Evolutionary conservation across 2,329 filamentous ascomycete genomes (phyloP), one percentile per base, ranked within the genome.

Genomic region (Knufia fluminis): DNA sequence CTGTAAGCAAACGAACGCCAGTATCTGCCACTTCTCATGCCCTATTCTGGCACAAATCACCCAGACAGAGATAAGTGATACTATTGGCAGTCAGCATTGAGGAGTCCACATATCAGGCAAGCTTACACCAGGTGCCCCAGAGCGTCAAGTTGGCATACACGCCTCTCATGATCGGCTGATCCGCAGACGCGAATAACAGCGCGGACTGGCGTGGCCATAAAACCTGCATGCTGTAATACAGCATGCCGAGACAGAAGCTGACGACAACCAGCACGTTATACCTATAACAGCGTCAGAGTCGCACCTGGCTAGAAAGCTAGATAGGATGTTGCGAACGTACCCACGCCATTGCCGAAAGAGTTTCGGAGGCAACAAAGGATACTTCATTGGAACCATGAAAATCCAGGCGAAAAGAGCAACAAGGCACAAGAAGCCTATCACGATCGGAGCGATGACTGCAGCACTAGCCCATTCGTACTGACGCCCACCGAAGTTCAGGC

Each of bases 141-240:
- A 12, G 12, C 6, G 12, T 6, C 12, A 28, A 6, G 26, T 6
- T 28, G 26, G 26, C 26, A 12, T 28, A 28, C 6, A 28, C 26
- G 12, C 26, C 26, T 28, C 26, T 28, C 6, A 28, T 70, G 49
- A 71, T 65, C 39, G 66, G 49, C 33, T 67, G 63, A 4, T 59
- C 54, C 53, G 68, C 62, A 38, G 59, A 64, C 3, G 65, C 66
- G 59, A 69, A 74, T n/a, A 73, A 57, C 14, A 60, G 56, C n/a
- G 53, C 50, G 49, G 73, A 66, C n/a, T 68, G 65, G 8, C 66
- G 66, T 1, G 71, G 72, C 66, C 70, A 72, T 10, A 74, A 63
- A 10, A 71, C 62, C 6, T 65, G 70, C 50, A 74, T 59, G 10
- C 63, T 65, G 59, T 69, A 74, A 59, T 70, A 75, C 6, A 72